Evolutionary conservation across 2,329 filamentous ascomycete genomes (phyloP).

Genomic region (Pseudocercospora eumusae): DNA sequence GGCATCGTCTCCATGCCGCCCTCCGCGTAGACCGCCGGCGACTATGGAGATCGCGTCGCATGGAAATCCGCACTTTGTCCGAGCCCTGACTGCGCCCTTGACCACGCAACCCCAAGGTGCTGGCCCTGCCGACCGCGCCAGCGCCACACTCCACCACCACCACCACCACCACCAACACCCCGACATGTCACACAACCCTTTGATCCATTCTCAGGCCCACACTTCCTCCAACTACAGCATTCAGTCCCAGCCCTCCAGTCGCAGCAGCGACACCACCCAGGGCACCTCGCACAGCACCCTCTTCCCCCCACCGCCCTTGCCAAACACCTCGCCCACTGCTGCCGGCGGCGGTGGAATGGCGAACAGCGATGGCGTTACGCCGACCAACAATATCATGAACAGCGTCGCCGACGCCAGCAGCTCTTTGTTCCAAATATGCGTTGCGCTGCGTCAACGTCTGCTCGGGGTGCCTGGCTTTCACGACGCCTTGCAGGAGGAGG

Average conservation of each 20-base stretch:
- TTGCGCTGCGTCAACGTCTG: constrained; percentile 78
- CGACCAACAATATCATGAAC: constrained; percentile 94
- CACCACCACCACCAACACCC: constrained; percentile 13
- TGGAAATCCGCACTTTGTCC: constrained; percentile 33
- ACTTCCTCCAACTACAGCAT: constrained; percentile 51
- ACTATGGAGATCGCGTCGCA: constrained; percentile 36
- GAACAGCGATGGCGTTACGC: constrained; percentile 61
- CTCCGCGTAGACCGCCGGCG: constrained; percentile 27
- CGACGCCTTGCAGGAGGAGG: constrained; percentile 69
- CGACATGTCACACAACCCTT: constrained; percentile 36
- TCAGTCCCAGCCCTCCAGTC: constrained; percentile 49
- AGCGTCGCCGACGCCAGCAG: constrained; percentile 87
- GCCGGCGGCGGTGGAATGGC: constrained; percentile 40
- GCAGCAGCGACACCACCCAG: constrained; percentile 52
- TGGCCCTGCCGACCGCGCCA: constrained; percentile 14
- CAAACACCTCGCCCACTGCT: constrained; percentile 31
- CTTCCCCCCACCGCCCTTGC: constrained; percentile 43
- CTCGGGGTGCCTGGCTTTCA: constrained; percentile 82
- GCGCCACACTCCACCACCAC: constrained; percentile 11
- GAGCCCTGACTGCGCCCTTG: constrained; percentile 34
- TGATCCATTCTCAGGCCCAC: constrained; percentile 48
- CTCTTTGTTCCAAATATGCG: constrained; percentile 93
- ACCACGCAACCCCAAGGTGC: constrained; percentile 36
- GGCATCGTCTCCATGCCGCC: constrained; percentile 17
- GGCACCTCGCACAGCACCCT: constrained; percentile 50